Conservation (phyloP, 257 asterid species). For the Jaltomata sinuosa region DNA sequence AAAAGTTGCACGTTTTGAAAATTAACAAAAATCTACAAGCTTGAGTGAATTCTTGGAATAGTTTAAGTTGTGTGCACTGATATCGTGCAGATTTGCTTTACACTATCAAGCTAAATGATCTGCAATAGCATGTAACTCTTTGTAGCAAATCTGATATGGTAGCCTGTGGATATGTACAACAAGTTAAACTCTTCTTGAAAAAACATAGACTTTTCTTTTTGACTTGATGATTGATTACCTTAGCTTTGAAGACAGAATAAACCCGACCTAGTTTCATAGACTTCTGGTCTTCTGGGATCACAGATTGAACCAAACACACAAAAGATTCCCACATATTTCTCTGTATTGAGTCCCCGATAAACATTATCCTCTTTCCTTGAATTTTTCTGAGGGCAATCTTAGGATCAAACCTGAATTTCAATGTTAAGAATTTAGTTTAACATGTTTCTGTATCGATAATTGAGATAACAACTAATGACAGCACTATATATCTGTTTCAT, state of each 20-base stretch:
- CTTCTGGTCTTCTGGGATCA: conserved; percentile 52
- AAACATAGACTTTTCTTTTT: neutral
- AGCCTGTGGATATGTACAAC: neutral
- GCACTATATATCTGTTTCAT: neutral
- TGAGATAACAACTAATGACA: neutral
- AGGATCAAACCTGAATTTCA: conserved; percentile 58
- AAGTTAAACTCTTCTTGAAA: neutral
- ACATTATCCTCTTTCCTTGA: conserved; percentile 82
- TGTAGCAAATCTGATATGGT: neutral
- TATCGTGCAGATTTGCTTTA: neutral
- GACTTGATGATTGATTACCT: conserved; percentile 12
- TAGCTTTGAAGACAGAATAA: conserved; percentile 37
- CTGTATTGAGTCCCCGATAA: conserved; percentile 87
- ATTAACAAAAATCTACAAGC: too few species aligned
- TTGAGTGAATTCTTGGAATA: too few species aligned
- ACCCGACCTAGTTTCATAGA: conserved; percentile 63
- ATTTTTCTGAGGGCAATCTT: conserved; percentile 47
- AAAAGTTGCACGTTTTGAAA: neutral
- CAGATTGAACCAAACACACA: conserved; percentile 70
- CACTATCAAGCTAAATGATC: neutral
- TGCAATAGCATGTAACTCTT: neutral
- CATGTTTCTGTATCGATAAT: neutral
- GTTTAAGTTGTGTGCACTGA: neutral
- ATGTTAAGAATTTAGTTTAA: neutral
- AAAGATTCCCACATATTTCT: conserved; percentile 96